phyloP scores from a whole-genome alignment of 345 rosid species.

The Brassica napus region Da-Ae NC_063442.1:3483501-3484000 shows the following conservation, averaged over 20 bases:
- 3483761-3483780: constrained; percentile 31
- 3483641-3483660: constrained; percentile 1
- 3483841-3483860: neutral
- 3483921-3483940: constrained; percentile 33
- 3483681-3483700: constrained; percentile 25
- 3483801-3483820: constrained; percentile 11
- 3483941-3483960: constrained; percentile 3
- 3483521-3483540: neutral
- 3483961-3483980: constrained; percentile 6
- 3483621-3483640: constrained; percentile 23
- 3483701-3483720: neutral
- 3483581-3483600: neutral
- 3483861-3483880: neutral
- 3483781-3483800: constrained; percentile 4
- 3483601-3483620: constrained; percentile 6
- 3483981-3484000: constrained; percentile 30
- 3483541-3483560: neutral
- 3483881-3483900: constrained; percentile 7
- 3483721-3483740: neutral
- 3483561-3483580: neutral
- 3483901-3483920: constrained; percentile 7
- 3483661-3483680: constrained; percentile 22
- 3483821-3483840: neutral
- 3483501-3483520: too few species aligned
- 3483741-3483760: constrained; percentile 32